A percentile compares a stretch with the other conserved stretches of the same genome.
phyloP scores from a whole-genome alignment of 2,329 filamentous ascomycete genomes.

The Penicillium rolfsii region DNA sequence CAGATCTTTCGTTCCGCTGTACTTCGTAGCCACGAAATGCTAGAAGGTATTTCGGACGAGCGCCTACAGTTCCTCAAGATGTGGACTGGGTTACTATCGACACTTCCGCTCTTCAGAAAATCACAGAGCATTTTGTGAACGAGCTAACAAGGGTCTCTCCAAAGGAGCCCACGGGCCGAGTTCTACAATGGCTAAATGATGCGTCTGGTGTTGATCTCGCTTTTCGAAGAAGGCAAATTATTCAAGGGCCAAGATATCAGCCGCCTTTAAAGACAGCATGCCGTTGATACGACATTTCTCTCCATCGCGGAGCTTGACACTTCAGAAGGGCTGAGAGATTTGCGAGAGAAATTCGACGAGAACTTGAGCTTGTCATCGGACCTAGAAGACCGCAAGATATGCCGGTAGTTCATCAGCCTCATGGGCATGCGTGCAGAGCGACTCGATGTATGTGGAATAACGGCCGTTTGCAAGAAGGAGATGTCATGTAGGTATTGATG shows the following conservation, averaged over 20 bases:
- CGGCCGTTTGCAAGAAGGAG: slow-evolving; percentile 92
- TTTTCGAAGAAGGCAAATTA: slow-evolving; percentile 75
- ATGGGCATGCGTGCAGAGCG: slow-evolving; percentile 91
- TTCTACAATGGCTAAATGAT: slow-evolving; percentile 92
- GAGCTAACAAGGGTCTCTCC: slow-evolving; percentile 78
- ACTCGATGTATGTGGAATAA: slow-evolving; percentile 88
- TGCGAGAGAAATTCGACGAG: slow-evolving; percentile 73
- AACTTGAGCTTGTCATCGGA: slow-evolving; percentile 72
- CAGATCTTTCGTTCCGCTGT: slow-evolving; percentile 23
- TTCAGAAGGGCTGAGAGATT: slow-evolving; percentile 87
- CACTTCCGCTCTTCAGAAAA: slow-evolving; percentile 74
- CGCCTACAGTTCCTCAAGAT: slow-evolving; percentile 74
- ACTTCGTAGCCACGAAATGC: slow-evolving; percentile 16
- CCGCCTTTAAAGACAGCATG: slow-evolving; percentile 77
- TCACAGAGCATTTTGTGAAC: slow-evolving; percentile 80
- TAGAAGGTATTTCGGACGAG: slow-evolving; percentile 65
- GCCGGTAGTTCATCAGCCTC: slow-evolving; percentile 85
- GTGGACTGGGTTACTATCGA: slow-evolving; percentile 78
- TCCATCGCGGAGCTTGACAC: slow-evolving; percentile 89
- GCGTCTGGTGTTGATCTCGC: slow-evolving; percentile 78
- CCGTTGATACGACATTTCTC: slow-evolving; percentile 86
- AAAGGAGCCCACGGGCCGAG: slow-evolving; percentile 62
- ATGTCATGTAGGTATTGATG: slow-evolving; percentile 92
- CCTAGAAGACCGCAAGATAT: slow-evolving; percentile 79
- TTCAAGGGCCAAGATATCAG: slow-evolving; percentile 81